phyloP scores from a whole-genome alignment of 805 yeast species.

The Pichia phayaonensis region DNA sequence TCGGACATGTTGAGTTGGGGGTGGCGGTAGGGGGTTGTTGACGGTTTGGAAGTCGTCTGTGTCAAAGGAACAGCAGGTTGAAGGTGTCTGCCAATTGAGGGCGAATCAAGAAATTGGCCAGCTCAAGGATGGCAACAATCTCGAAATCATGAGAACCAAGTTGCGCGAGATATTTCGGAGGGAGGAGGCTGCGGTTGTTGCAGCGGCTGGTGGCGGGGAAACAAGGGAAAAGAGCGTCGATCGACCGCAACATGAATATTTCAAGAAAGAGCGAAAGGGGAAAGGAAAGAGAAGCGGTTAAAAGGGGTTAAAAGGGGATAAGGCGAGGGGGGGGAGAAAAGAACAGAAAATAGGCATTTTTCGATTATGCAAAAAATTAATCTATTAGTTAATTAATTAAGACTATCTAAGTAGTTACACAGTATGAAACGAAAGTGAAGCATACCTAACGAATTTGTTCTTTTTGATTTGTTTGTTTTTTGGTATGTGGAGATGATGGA shows the following conservation, averaged over 20 bases:
- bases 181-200: no score
- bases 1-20: slow-evolving; percentile 34
- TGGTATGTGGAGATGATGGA: not conserved
- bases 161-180: not conserved
- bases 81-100: not conserved
- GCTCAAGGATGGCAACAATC: not conserved
- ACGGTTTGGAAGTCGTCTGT: not conserved
- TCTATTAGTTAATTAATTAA: not conserved
- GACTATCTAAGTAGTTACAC: not conserved
- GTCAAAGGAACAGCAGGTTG: not conserved
- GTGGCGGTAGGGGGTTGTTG: no score
- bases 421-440: slow-evolving; percentile 2
- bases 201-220: not conserved
- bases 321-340: no score
- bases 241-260: not conserved
- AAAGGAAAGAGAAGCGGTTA: no score
- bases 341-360: no score
- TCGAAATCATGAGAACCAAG: not conserved
- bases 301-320: no score
- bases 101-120: not conserved
- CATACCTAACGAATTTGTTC: not conserved
- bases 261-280: no score
- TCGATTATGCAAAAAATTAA: not conserved
- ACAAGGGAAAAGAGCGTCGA: not conserved
- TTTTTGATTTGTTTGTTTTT: not conserved